Evolutionary conservation across 2,329 filamentous ascomycete genomes (phyloP).

Genomic region (Zymoseptoria tritici): DNA sequence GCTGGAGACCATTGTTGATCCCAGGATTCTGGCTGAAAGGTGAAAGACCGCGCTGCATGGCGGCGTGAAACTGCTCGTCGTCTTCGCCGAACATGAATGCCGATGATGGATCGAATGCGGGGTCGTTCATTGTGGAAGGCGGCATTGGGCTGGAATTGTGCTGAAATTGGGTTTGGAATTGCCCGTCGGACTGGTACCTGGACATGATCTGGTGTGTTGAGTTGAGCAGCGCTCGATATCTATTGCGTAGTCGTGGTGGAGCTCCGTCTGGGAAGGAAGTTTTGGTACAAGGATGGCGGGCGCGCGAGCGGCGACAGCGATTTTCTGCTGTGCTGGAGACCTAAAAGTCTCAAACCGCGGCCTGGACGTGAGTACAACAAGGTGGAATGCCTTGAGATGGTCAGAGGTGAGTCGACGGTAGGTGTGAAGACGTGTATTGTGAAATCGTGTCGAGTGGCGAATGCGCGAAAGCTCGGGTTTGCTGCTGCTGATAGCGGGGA

Average conservation of each 20-base stretch:
- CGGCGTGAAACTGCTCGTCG: slow-evolving; percentile 13
- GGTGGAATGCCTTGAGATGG: neutral
- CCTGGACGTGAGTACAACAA: neutral
- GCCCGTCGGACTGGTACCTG: neutral
- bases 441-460: neutral
- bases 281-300: neutral
- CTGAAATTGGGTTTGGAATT: neutral
- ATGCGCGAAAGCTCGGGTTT: neutral
- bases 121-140: slow-evolving; percentile 8
- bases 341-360: slow-evolving; percentile 4
- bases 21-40: neutral
- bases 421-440: neutral
- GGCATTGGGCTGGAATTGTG: neutral
- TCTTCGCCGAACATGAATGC: slow-evolving; percentile 21
- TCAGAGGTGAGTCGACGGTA: neutral
- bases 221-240: neutral
- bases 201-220: neutral
- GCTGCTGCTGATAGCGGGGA: neutral
- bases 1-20: neutral
- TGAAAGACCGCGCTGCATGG: slow-evolving; percentile 16
- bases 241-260: neutral
- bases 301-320: neutral
- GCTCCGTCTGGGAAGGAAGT: neutral
- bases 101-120: slow-evolving; percentile 22
- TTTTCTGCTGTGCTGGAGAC: slow-evolving; percentile 1